Base-by-base conservation (phyloP, 2,329 filamentous ascomycete species). In the Penicillium sp. region DNA sequence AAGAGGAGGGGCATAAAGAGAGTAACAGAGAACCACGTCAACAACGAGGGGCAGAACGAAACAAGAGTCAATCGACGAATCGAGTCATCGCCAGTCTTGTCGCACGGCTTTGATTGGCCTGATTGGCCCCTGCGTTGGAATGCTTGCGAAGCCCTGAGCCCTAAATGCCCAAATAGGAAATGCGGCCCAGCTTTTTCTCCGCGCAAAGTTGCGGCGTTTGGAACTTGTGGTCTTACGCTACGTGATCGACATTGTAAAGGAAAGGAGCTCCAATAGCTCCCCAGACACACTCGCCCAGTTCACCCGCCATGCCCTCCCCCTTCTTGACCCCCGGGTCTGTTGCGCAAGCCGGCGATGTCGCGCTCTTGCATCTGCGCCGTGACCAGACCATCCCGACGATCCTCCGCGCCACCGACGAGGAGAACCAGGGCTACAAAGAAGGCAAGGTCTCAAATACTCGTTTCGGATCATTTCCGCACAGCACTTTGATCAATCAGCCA, bases 401-500 rank as follows among this genome's bases (percentile, higher is more conserved):
- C 62, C 84, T 93, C 31, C 82, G 84, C 63, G 79, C 85, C 34
- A 82, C 83, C 22, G 82, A 85, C 39, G 86, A 86, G 54, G 83
- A 85, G 43, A 83, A 89, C 63, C 84, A 88, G 70, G 90, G 90
- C 60, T 92, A 92, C 69, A 84, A 85, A 34, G 89, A 92, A 72
- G 90, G 90, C 38, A 88, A 88, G 49, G 89, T 92, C 2, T 86
- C 93, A 55, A 98, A 96, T 78, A 99, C 94, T 1, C 88, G 93
- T 47, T 99, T 96, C 71, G 95, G 95, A 51, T 96, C 93, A 0
- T 94, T 92, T 61, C 90, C 91, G 0, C 91, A 94, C 73, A 89
- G 85, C 11, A 93, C 90, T 0, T 78, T 94, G 48, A 84, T 96
- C 57, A 83, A 86, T 5, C 82, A 92, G 55, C 90, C 91, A 43